These are phyloP conservation scores for Prunus yedoensis DNA, from an alignment of 331 rosid species.

Conservation along the genomic window DNA sequence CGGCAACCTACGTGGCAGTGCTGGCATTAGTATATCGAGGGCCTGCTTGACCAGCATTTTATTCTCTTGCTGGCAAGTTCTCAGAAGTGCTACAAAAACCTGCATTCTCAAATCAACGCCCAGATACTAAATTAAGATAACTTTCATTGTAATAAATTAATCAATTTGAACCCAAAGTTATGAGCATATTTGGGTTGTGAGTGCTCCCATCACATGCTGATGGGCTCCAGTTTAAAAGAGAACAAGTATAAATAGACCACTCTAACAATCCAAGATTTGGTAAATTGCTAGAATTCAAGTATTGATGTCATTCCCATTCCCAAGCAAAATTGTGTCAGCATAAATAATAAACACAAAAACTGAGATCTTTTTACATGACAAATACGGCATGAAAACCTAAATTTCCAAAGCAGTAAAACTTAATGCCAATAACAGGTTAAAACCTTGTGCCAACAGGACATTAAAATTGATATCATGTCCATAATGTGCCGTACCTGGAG, in stretches of 20 bases:
- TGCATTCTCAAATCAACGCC: conserved; percentile 44
- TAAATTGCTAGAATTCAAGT: not conserved
- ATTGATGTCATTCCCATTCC: not conserved
- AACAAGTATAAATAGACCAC: not conserved
- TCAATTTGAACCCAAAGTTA: not conserved
- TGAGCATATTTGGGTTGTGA: not conserved
- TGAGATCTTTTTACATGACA: not conserved
- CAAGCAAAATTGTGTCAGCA: not conserved
- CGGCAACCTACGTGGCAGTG: conserved; percentile 93
- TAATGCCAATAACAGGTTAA: not conserved
- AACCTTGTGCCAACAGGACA: conserved; percentile 7
- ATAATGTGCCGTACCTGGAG: conserved; percentile 63
- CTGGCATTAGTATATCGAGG: conserved; percentile 98
- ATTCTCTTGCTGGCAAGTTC: conserved; percentile 99
- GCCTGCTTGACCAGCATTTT: conserved; percentile 99
- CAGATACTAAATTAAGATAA: conserved; percentile 17
- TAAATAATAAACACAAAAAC: not conserved
- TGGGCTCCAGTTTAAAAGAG: not conserved
- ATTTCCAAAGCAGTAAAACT: not conserved
- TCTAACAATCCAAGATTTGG: not conserved
- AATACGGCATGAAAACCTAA: not conserved
- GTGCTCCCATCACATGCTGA: not conserved
- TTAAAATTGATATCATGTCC: not conserved
- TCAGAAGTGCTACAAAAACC: conserved; percentile 99
- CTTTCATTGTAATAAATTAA: not conserved